Evolutionary conservation across 1,284 basidiomycete species (phyloP).

Genomic region (Peniophora sp.): DNA sequence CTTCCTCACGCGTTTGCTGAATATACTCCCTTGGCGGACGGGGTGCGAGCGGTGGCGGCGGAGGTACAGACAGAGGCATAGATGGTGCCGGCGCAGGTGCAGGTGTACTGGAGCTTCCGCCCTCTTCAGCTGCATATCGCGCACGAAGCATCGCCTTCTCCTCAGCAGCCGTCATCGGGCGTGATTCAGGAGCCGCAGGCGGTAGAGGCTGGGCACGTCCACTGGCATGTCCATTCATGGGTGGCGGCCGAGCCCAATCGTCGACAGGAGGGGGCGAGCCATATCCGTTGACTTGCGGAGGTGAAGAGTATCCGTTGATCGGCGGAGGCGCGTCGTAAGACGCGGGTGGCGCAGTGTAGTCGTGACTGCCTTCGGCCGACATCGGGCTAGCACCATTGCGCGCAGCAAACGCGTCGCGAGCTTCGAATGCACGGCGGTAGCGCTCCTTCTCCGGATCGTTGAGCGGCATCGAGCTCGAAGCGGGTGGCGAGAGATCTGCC

Average conservation of each 20-base stretch:
- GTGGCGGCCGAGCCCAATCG: constrained; percentile 10
- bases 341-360: constrained; percentile 2
- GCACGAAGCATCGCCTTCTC: constrained; percentile 67
- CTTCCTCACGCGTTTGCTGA: constrained; percentile 66
- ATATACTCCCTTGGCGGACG: constrained; percentile 71
- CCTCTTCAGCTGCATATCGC: constrained; percentile 51
- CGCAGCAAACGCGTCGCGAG: not conserved
- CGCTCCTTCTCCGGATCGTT: too few relatives aligned
- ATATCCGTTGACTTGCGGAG: not conserved
- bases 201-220: constrained; percentile 15
- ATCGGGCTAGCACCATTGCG: too few relatives aligned
- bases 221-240: constrained; percentile 15
- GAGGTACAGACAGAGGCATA: constrained; percentile 1
- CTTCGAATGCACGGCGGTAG: constrained; percentile 1
- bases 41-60: constrained; percentile 61
- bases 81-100: constrained; percentile 4
- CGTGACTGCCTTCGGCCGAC: constrained; percentile 1
- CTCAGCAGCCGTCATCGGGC: constrained; percentile 59
- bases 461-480: not conserved
- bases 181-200: constrained; percentile 24
- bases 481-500: too few relatives aligned
- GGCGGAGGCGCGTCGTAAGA: constrained; percentile 9
- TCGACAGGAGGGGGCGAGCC: constrained; percentile 6
- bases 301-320: constrained; percentile 4
- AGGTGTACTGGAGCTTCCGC: not conserved